phyloP scores from a whole-genome alignment of 2,329 filamentous ascomycete species.

The Diaporthe ampelina region DNA sequence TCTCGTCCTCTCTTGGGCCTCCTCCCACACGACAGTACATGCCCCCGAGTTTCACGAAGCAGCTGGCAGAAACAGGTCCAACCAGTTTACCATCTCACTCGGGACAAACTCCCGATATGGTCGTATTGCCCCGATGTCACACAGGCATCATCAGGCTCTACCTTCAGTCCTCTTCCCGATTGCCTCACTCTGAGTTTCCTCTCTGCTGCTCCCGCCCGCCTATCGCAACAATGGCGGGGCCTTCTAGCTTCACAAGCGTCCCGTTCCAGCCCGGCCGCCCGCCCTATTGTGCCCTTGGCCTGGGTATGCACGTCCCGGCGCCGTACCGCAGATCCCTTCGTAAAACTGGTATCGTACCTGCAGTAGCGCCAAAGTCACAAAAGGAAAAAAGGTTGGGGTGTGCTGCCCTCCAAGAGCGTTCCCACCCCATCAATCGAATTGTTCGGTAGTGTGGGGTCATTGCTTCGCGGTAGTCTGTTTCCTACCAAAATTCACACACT shows the following conservation, averaged over 20 bases:
- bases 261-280: constrained; percentile 1
- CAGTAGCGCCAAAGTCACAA: constrained; percentile 36
- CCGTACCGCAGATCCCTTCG: constrained; percentile 32
- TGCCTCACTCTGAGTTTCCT: not conserved
- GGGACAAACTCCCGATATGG: constrained; percentile 25
- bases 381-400: constrained; percentile 5
- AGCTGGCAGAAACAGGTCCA: constrained; percentile 8
- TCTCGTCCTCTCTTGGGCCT: not conserved
- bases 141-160: constrained; percentile 13
- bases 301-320: constrained; percentile 25
- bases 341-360: constrained; percentile 37
- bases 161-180: not conserved
- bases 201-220: not conserved
- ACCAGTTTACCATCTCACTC: constrained; percentile 1
- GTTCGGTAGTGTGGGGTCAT: not conserved
- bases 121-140: constrained; percentile 18
- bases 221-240: constrained; percentile 17
- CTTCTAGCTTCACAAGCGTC: not conserved
- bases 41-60: constrained; percentile 6
- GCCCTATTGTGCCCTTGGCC: not conserved
- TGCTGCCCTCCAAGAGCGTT: not conserved
- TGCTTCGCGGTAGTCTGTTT: constrained; percentile 10
- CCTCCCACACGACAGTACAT: not conserved
- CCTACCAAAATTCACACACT: not conserved
- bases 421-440: not conserved